Evolutionary conservation across 2,329 filamentous ascomycete genomes (phyloP), one percentile per base, ranked within the genome.

Genomic region (Colletotrichum destructivum): DNA sequence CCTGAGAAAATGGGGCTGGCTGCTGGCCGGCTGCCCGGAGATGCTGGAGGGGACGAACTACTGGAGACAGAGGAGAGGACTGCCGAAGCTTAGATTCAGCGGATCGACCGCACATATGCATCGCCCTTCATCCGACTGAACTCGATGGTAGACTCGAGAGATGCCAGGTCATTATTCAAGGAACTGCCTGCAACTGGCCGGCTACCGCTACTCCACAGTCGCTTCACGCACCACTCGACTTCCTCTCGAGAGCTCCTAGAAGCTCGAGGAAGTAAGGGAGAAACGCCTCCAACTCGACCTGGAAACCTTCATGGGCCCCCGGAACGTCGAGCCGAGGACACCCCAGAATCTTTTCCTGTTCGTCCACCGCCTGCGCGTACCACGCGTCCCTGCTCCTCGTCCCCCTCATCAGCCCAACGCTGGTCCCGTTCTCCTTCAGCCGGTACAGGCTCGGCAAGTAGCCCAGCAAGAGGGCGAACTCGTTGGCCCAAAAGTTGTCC

Each of bases 1-100:
- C 73, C 73, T 84, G 2, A 77, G 77, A 51, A 88, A 87, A 73
- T 89, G 85, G 84, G 79, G 75, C 1, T 80, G 80, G 77, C 62
- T 85, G 12, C 52, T 85, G 0, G 73, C 73, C 1, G 83, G 80
- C 0, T 86, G 83, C 62, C 68, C 73, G 0, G 81, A 85, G 44
- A 62, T 85, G 8, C 68, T 84, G 8, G 74, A 79, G 18, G 77
- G 79, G 23, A 83, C 82, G 4, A 83, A 84, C 75, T 74, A 73
- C 54, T 84, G 83, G 82, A 76, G 79, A 9, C 35, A 59, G 21
- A 49, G 56, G 55, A 62, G 72, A 26, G 72, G 72, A 15, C 4
- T 73, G 26, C 52, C 55, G 55, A 56, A 18, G 31, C 55, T 73
- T 12, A 62, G 40, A 42, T 72, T 69, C 21, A 40, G 54, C 61